Base-by-base conservation (phyloP, 108 stramenopile genomes). In the Nitzschia palea region DNA sequence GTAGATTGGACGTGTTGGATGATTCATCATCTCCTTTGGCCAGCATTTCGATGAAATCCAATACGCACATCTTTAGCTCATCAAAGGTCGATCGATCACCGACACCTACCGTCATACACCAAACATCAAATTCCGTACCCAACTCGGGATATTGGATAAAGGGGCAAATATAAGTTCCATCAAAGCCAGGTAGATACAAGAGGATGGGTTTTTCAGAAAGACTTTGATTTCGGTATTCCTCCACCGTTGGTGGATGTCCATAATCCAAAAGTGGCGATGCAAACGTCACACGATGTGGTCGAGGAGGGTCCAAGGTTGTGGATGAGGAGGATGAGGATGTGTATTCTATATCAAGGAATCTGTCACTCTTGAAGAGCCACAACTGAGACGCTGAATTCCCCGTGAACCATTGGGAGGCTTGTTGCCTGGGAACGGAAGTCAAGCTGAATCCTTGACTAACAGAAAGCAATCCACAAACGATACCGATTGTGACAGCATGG, bases 181-280 rank as follows among this genome's bases (percentile, higher is more conserved):
- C 93, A 78, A 95, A 95, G 22, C 93, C 93, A 5, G 93, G 93
- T 1, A 95, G 78, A 53, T 91, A 95, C 3, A 95, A 61, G 26
- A 95, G 68, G 20, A 95, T 63, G 12, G 93, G 93, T 51, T 93
- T 93, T n/a, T 70, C 30, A 1, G 56, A 37, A 4, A 58, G 85
- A 68, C 14, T 58, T 25, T 27, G 42, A n/a, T 35, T 52, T 15
- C 40, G 58, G 32, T 48, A 35, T 57, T 90, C 89, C 31, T 75
- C 26, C 0, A 89, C 89, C 15, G 83, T 79, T 4, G 82, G 86
- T 25, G 84, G 87, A 71, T 90, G 90, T 6, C 93, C 93, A 62
- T 87, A 86, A 40, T 90, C 81, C 25, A 94, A 66, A 15, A 94
- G 54, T 23, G 93, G 92, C 10, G 85, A 75, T 0, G 74, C 63